Conservation (phyloP, 768 basidiomycete genomes). For the Leccinum disarticulatum region DNA sequence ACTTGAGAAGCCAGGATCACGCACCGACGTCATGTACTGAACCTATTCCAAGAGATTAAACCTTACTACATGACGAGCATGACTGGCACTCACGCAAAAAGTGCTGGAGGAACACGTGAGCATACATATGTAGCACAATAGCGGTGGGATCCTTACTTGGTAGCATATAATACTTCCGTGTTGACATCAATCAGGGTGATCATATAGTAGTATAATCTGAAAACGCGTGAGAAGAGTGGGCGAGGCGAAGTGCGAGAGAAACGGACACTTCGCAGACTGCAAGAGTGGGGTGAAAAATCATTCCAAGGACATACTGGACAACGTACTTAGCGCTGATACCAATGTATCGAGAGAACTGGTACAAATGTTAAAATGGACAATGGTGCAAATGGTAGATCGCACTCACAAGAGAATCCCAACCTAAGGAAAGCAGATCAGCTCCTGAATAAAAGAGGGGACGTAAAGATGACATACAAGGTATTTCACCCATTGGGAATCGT, state of each 20-base stretch:
- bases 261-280: conserved; percentile 31
- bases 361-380: not conserved
- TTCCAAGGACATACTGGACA: not conserved
- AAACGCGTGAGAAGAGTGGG: conserved; percentile 9
- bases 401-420: conserved; percentile 23
- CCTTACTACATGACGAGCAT: not conserved
- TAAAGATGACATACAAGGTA: conserved; percentile 17
- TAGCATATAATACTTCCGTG: conserved; percentile 26
- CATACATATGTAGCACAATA: too few species aligned
- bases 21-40: conserved; percentile 28
- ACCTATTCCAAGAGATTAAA: conserved; percentile 16
- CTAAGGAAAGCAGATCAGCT: conserved; percentile 9
- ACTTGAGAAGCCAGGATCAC: not conserved
- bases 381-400: not conserved
- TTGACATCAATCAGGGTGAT: conserved; percentile 25
- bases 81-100: conserved; percentile 30
- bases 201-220: conserved; percentile 31
- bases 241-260: not conserved
- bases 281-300: not conserved
- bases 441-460: not conserved
- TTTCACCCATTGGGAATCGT: conserved; percentile 18
- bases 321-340: conserved; percentile 27
- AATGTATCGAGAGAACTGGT: conserved; percentile 26
- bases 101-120: conserved; percentile 18
- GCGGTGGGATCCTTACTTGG: conserved; percentile 20